A percentile compares a stretch with the other conserved stretches of the same genome.
phyloP scores from a whole-genome alignment of 495 filamentous ascomycete genomes.

The Penicillium desertorum region DNA sequence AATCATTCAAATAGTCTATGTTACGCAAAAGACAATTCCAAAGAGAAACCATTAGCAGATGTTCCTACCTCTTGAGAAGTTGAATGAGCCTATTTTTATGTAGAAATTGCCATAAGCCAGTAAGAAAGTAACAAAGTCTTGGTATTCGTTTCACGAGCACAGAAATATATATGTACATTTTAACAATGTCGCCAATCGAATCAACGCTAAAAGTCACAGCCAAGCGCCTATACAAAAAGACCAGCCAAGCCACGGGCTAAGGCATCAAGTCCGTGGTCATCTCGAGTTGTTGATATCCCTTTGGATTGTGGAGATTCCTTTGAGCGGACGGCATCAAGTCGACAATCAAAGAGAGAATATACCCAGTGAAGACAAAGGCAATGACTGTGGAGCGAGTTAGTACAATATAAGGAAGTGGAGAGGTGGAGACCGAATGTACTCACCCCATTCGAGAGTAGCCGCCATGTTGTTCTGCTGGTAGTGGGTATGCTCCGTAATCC shows the following conservation, averaged over 20 bases:
- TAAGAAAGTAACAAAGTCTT: background rate
- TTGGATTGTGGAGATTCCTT: conserved; percentile 4
- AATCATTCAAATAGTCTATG: background rate
- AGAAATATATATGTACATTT: conserved; percentile 7
- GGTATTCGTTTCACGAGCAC: conserved; percentile 8
- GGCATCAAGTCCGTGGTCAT: conserved; percentile 16
- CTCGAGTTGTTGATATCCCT: conserved; percentile 23
- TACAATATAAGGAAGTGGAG: background rate
- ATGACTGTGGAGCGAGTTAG: conserved; percentile 11
- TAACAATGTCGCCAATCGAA: background rate
- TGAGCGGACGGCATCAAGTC: conserved; percentile 17
- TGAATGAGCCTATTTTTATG: background rate
- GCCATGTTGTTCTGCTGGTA: conserved; percentile 20
- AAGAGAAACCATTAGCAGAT: background rate
- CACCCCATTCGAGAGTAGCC: conserved; percentile 25
- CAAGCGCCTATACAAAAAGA: background rate
- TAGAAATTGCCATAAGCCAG: background rate
- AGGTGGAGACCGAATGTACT: background rate
- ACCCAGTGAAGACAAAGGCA: conserved; percentile 25
- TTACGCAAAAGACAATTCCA: background rate
- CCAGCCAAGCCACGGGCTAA: background rate
- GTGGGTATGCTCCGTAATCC: conserved; percentile 14
- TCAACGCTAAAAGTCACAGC: conserved; percentile 3
- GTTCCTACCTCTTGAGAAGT: background rate
- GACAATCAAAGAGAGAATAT: conserved; percentile 24